Conservation (phyloP, 108 stramenopile species). For the Nannochloropsis gaditana region DNA sequence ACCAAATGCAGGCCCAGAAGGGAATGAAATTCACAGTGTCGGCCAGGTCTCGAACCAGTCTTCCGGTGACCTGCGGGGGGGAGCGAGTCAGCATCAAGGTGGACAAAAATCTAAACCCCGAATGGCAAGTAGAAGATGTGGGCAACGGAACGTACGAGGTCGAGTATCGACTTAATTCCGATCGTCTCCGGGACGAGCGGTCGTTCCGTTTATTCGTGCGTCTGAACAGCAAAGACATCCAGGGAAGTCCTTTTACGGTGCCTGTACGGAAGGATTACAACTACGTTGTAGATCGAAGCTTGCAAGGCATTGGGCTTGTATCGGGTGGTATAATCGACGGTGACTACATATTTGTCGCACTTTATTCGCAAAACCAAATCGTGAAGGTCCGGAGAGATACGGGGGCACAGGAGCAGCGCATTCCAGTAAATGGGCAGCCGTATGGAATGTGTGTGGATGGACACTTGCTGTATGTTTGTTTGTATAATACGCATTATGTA, state of each 20-base stretch:
- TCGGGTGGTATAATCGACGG: slow-evolving; percentile 9
- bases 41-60: neutral
- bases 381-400: slow-evolving; percentile 14
- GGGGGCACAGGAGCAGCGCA: neutral
- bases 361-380: neutral
- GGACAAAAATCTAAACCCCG: neutral
- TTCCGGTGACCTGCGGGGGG: neutral
- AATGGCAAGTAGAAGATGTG: neutral
- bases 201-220: slow-evolving; percentile 11
- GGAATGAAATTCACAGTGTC: neutral
- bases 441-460: neutral
- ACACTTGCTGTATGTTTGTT: neutral
- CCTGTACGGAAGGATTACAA: slow-evolving; percentile 1
- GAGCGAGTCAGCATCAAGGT: slow-evolving; percentile 2
- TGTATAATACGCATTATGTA: neutral
- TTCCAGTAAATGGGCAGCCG: slow-evolving; percentile 1
- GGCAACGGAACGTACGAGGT: slow-evolving; percentile 3
- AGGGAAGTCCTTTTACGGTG: neutral
- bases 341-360: neutral
- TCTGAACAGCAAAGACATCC: neutral
- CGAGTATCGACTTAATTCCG: neutral
- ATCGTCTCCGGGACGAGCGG: neutral
- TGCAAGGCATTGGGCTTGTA: neutral
- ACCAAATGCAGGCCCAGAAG: slow-evolving; percentile 9
- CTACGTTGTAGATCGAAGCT: slow-evolving; percentile 2